These are phyloP conservation scores for Acorus gramineus DNA, from an alignment of 106 monocot genomes.

Conservation along the genomic window DNA sequence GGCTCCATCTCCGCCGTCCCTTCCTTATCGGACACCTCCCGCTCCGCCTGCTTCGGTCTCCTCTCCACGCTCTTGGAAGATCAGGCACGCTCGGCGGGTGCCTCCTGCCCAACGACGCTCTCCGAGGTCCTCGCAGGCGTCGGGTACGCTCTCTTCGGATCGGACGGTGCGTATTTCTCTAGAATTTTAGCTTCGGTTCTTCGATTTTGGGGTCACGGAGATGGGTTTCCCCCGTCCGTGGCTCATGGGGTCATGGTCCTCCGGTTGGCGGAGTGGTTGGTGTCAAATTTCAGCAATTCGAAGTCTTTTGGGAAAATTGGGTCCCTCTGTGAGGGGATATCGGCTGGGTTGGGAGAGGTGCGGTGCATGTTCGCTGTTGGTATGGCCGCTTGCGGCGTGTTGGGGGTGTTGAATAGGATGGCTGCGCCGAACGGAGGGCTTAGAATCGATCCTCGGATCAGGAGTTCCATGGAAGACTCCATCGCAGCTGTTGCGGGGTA, in stretches of 20 bases:
- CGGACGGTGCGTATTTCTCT: conserved; percentile 12
- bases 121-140: conserved; percentile 39
- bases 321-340: conserved; percentile 25
- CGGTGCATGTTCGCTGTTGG: conserved; percentile 27
- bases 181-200: conserved; percentile 30
- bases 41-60: conserved; percentile 20
- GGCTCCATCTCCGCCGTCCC: conserved; percentile 31
- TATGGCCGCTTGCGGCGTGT: conserved; percentile 55
- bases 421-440: conserved; percentile 21
- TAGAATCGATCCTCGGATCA: conserved; percentile 20
- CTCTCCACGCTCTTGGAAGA: conserved; percentile 13
- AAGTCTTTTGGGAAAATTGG: conserved; percentile 27
- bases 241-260: conserved; percentile 57
- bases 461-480: conserved; percentile 34
- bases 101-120: not conserved
- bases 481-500: conserved; percentile 35
- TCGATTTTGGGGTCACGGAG: conserved; percentile 20
- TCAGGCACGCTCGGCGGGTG: not conserved
- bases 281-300: conserved; percentile 24
- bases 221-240: conserved; percentile 8
- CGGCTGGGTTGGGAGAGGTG: conserved; percentile 13
- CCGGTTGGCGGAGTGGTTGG: conserved; percentile 61
- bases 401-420: conserved; percentile 49
- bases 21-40: conserved; percentile 9
- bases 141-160: conserved; percentile 38